These are phyloP conservation scores for Phyllosticta paracitricarpa DNA, from an alignment of 2,329 filamentous ascomycete species.

Conservation along the genomic window DNA sequence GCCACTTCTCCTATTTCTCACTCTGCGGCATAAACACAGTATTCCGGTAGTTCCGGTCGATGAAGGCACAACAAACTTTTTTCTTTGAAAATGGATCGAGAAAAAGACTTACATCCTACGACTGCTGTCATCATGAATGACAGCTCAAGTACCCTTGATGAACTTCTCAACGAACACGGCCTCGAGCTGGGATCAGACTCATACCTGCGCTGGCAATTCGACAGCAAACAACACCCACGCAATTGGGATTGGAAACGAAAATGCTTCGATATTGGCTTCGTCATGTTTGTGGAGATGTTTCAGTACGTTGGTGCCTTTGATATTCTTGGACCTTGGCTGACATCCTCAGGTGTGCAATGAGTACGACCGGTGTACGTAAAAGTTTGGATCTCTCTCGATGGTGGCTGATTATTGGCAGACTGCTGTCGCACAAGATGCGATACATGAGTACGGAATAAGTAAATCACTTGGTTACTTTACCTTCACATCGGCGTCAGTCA, in stretches of 20 bases:
- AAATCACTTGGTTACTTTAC: constrained; percentile 2
- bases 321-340: neutral
- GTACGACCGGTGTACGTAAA: constrained; percentile 2
- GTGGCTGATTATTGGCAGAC: neutral
- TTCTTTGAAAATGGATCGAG: neutral
- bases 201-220: neutral
- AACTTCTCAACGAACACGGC: neutral
- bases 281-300: constrained; percentile 1
- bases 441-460: neutral
- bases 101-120: neutral
- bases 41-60: neutral
- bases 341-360: neutral
- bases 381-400: neutral
- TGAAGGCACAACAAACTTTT: neutral
- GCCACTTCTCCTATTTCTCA: neutral
- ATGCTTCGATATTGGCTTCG: neutral
- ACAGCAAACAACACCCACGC: constrained; percentile 2
- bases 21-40: neutral
- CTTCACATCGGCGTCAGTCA: constrained; percentile 1
- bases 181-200: neutral
- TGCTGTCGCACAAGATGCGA: neutral
- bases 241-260: constrained; percentile 4
- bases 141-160: neutral
- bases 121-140: neutral
- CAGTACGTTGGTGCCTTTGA: neutral